Evolutionary conservation across 495 filamentous ascomycete genomes (phyloP), one percentile per base, ranked within the genome.

Genomic region (Filosporella fistucella): DNA sequence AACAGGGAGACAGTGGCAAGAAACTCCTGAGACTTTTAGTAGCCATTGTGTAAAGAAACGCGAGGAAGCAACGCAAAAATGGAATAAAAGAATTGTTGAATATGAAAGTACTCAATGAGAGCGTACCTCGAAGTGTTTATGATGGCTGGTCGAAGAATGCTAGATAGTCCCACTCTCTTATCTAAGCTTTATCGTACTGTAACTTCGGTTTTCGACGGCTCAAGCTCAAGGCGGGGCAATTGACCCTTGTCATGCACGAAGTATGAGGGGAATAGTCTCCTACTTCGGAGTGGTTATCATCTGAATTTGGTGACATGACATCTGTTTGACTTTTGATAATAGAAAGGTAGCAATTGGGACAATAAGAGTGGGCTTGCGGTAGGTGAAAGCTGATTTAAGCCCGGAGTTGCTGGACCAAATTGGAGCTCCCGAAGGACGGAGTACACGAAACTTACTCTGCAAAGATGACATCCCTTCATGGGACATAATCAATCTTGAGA

Each of bases 1-100:
- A 41, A 41, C 50, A 49, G 46, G 38, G 44, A 46, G 55, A 52
- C 16, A 52, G 34, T n/a, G 51, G 36, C 18, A 35, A 23, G 21
- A 55, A 52, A 23, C 48, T 48, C 36, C 51, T 41, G 24, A 58
- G 38, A 46, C 39, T 45, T 45, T 45, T 51, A 55, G 52, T 20
- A 34, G 51, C 51, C 56, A 55, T 58, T 30, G 23, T 28, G 42
- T 10, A 39, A 23, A 40, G 43, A 23, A 28, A 42, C 42, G 18
- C 23, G 23, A 11, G 44, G 38, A 44, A 41, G 10, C 16, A 25
- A 13, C 17, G 12, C 17, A 24, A 44, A 29, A 25, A 22, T n/a
- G 23, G n/a, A 25, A 37, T 16, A 32, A 25, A 9, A 38, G 35
- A 38, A 21, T 7, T 9, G 10, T 21, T 21, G 17, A 20, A 21